Base-by-base conservation (phyloP, 345 rosid genomes). In the Litchi chinensis region DNA sequence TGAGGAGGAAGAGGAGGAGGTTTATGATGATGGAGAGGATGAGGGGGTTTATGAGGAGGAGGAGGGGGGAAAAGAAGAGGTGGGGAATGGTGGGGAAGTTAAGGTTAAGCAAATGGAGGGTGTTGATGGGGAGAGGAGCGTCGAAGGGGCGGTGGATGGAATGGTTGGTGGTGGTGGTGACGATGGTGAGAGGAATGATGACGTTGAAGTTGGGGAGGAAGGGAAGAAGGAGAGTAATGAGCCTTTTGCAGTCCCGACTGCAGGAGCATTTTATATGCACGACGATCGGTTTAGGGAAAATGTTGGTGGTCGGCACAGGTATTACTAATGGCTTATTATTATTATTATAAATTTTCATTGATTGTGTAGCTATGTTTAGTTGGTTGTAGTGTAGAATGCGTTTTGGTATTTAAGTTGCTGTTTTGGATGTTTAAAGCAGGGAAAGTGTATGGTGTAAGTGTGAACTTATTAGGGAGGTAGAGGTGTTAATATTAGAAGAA, bases 211-310 rank as follows among this genome's bases (percentile, higher is more conserved):
- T 21, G 88, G 67, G 74, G 85, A 52, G 59, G 93, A 78, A 48
- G 90, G 54, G 70, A 91, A 81, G 87, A 92, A 88, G 86, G 88
- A 91, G 83, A 90, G 80, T 80, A 93, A 86, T 68, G 95, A 95
- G 73, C 99, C 97, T 2, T 95, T 85, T 79, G 95, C 97, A 0
- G 99, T 95, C 71, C 99, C 99, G 15, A 93, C 98, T 79, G 97
- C 96, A 71, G 99, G 99, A 50, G 97, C 99, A 0, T 95, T 95
- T 82, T 95, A 95, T 80, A 95, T 95, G 98, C 99, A 95, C 48
- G 99, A 95, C 83, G 97, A 95, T 85, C 88, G 99, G 50, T 95
- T 92, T 67, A 89, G 91, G 82, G 97, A 88, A 75, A 80, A 84
- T 82, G 85, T 83, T 69, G 86, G 78, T 80, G 97, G 85, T 74